Conservation (phyloP, 805 yeast species). For the Myxozyma nipponensis region DNA sequence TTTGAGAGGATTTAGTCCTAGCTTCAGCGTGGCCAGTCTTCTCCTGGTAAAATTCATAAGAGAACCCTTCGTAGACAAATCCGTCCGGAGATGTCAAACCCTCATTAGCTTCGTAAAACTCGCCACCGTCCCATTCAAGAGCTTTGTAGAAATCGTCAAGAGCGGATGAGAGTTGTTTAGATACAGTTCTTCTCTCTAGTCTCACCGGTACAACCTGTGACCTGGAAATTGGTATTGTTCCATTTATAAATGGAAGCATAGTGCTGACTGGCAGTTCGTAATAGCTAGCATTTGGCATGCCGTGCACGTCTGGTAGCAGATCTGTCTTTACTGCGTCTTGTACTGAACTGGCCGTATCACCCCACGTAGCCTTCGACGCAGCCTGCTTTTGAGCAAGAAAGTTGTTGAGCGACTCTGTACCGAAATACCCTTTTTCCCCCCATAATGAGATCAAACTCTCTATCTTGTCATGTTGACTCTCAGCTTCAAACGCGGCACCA, state of each 20-base stretch:
- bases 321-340: background rate
- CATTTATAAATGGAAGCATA: constrained; percentile 13
- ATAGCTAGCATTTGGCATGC: constrained; percentile 8
- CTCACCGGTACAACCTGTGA: constrained; percentile 7
- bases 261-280: constrained; percentile 28
- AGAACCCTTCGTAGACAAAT: constrained; percentile 18
- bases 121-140: constrained; percentile 3
- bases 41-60: constrained; percentile 1
- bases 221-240: constrained; percentile 2
- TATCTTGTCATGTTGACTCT: constrained; percentile 1
- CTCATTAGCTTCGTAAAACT: constrained; percentile 10
- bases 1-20: too few relatives aligned
- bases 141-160: constrained; percentile 16
- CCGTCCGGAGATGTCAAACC: background rate
- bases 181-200: background rate
- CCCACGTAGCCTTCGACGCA: background rate
- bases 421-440: constrained; percentile 11
- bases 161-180: constrained; percentile 1
- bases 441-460: constrained; percentile 19
- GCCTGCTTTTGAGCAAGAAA: constrained; percentile 1
- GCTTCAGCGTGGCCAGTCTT: constrained; percentile 2
- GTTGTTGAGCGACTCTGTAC: constrained; percentile 1
- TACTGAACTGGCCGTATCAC: background rate
- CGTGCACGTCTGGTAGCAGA: constrained; percentile 14
- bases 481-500: constrained; percentile 13